Percentiles rank a stretch among this genome's conserved stretches.
phyloP scores from a whole-genome alignment of 345 rosid species.

The Murraya paniculata region DNA sequence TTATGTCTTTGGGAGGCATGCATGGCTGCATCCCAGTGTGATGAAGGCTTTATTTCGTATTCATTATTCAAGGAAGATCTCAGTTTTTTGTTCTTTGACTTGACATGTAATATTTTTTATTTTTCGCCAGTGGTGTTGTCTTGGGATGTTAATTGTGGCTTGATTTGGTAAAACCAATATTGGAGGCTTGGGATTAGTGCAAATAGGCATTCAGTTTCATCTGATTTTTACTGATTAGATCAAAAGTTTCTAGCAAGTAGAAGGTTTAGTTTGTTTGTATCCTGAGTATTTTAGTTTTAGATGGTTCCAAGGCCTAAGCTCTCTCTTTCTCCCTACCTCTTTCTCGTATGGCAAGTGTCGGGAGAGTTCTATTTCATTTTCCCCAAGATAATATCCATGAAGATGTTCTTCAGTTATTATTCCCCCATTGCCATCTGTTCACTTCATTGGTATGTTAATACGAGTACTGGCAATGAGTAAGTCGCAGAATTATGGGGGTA shows the following conservation, averaged over 20 bases:
- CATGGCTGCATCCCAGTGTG: background rate
- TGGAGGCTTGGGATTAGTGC: background rate
- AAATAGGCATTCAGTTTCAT: constrained; percentile 1
- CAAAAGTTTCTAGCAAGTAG: background rate
- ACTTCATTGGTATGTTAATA: background rate
- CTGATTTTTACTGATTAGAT: background rate
- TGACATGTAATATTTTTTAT: background rate
- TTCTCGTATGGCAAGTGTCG: background rate
- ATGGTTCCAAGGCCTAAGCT: background rate
- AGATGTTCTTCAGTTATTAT: background rate
- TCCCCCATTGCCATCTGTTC: background rate
- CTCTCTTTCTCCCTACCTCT: background rate
- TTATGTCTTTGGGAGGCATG: background rate
- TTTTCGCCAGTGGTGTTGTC: background rate
- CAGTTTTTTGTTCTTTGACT: background rate
- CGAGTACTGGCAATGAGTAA: background rate
- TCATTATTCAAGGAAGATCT: constrained; percentile 6
- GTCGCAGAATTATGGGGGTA: background rate
- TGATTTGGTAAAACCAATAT: background rate
- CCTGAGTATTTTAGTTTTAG: constrained; percentile 11
- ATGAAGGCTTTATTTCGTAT: background rate
- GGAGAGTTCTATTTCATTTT: background rate
- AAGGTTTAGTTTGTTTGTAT: constrained; percentile 3
- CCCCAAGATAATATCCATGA: constrained; percentile 4
- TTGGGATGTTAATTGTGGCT: constrained; percentile 4